Evolutionary conservation across 805 yeast species (phyloP), one percentile per base, ranked within the genome.

Genomic region (Metschnikowia anglica): DNA sequence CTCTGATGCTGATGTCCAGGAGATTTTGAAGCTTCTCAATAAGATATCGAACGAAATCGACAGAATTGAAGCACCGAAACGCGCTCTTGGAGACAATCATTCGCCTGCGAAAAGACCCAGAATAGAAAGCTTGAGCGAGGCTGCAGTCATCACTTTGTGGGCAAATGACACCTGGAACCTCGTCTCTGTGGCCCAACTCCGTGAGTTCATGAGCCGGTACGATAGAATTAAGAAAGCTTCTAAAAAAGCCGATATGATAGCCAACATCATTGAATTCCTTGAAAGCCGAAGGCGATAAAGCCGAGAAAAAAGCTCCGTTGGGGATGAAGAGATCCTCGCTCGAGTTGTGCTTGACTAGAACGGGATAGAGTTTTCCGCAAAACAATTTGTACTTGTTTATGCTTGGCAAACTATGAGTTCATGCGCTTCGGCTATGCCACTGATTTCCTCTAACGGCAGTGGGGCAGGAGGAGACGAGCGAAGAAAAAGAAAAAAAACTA

Each of bases 151-250:
- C 18, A 55, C 61, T 11, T 73, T 75, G 3, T 75, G 76, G 75
- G 67, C 66, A 43, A 45, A 61, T 25, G 55, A 65, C 31, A 41
- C 52, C 3, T 61, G 74, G 59, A 40, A 45, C 5, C 47, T 54
- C 17, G 74, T 71, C 43, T 70, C 68, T n/a, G 68, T 68, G 28
- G 62, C 62, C 3, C 79, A 76, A 47, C 56, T 77, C 25, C 65
- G 60, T 45, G 57, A 51, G n/a, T 76, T 68, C 46, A 65, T 68
- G 37, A 54, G 52, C 16, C 56, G 62, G 18, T 66, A 72, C 47
- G 61, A 54, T 12, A n/a, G n/a, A n/a, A 72, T 73, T 15, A 62
- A 58, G 21, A 44, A 50, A 20, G 79, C 70, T 0, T 52, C 62
- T 1, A 68, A 61, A 36, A 77, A 76, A 51, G 63, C 51, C 12